Evolutionary conservation across 208 protist species (phyloP).

Genomic region (Crithidia sp.): DNA sequence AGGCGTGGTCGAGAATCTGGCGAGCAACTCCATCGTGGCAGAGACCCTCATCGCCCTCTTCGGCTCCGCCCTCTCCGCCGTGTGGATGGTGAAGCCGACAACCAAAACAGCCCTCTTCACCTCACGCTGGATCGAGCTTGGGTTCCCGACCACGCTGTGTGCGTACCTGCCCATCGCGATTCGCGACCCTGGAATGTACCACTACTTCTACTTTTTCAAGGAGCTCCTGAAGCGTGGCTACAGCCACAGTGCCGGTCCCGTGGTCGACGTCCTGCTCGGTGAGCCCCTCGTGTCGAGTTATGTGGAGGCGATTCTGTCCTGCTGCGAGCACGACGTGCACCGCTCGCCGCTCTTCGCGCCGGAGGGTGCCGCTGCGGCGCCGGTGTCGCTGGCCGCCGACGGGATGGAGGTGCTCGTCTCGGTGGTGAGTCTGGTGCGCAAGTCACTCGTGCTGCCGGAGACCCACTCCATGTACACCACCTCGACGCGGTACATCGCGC

Average conservation of each 20-base stretch:
- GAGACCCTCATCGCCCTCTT: constrained; percentile 76
- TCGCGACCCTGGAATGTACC: constrained; percentile 35
- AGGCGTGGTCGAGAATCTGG: constrained; percentile 51
- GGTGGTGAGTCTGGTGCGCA: constrained; percentile 54
- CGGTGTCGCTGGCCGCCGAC: constrained; percentile 44
- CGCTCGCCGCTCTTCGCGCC: constrained; percentile 21
- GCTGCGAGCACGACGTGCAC: constrained; percentile 37
- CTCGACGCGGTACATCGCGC: constrained; percentile 37
- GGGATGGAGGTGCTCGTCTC: constrained; percentile 52
- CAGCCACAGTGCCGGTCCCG: constrained; percentile 68
- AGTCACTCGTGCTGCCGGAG: constrained; percentile 60
- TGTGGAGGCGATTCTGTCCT: constrained; percentile 35
- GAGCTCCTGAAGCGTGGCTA: constrained; percentile 74
- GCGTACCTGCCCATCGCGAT: constrained; percentile 42
- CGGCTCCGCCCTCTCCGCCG: constrained; percentile 49
- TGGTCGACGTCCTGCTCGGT: constrained; percentile 65
- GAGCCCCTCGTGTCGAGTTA: constrained; percentile 42
- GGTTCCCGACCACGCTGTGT: constrained; percentile 42
- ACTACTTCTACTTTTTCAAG: constrained; percentile 76
- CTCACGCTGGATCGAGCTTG: constrained; percentile 46
- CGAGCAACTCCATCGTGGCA: constrained; percentile 52
- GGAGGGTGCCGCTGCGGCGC: constrained; percentile 19
- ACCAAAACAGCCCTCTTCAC: constrained; percentile 56
- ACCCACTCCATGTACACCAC: constrained; percentile 48
- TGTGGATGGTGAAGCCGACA: constrained; percentile 48